phyloP scores from a whole-genome alignment of 2,329 filamentous ascomycete genomes.

The Cordyceps farinosa region DNA sequence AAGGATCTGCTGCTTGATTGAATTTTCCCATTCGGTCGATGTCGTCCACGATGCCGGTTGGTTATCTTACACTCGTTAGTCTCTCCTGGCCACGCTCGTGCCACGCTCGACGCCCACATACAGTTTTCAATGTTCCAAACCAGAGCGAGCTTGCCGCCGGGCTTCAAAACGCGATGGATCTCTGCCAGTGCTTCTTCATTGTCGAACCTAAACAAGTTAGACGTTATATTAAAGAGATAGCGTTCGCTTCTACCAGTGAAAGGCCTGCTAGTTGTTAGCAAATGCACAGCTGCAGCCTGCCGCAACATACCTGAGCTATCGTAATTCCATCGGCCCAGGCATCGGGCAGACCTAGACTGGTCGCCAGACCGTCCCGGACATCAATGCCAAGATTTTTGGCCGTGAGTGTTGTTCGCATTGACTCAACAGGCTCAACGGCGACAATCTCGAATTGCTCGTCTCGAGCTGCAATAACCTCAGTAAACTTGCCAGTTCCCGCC shows the following conservation, averaged over 20 bases:
- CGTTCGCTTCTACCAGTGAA: constrained; percentile 49
- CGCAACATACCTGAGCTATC: constrained; percentile 59
- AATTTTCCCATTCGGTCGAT: constrained; percentile 57
- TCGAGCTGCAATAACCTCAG: constrained; percentile 55
- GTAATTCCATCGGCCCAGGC: constrained; percentile 63
- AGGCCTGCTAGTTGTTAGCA: constrained; percentile 35
- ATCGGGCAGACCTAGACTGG: constrained; percentile 51
- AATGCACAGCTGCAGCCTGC: background rate
- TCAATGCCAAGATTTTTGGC: constrained; percentile 57
- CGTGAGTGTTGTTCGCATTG: constrained; percentile 60
- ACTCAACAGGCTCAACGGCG: constrained; percentile 60
- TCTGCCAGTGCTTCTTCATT: constrained; percentile 59
- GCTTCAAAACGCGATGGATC: constrained; percentile 63
- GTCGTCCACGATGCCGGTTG: constrained; percentile 54
- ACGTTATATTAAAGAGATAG: background rate
- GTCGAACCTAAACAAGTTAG: constrained; percentile 57
- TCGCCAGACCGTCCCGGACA: constrained; percentile 56
- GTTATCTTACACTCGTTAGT: constrained; percentile 51
- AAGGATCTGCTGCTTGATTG: constrained; percentile 56
- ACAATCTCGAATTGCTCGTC: constrained; percentile 58
- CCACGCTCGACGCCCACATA: constrained; percentile 33
- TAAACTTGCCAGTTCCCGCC: constrained; percentile 69
- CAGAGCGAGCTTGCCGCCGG: constrained; percentile 57
- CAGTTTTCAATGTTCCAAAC: constrained; percentile 76
- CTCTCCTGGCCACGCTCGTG: background rate